Percentiles rank a stretch among this genome's conserved stretches.
phyloP scores from a whole-genome alignment of 345 rosid genomes.

The Theobroma cacao region DNA sequence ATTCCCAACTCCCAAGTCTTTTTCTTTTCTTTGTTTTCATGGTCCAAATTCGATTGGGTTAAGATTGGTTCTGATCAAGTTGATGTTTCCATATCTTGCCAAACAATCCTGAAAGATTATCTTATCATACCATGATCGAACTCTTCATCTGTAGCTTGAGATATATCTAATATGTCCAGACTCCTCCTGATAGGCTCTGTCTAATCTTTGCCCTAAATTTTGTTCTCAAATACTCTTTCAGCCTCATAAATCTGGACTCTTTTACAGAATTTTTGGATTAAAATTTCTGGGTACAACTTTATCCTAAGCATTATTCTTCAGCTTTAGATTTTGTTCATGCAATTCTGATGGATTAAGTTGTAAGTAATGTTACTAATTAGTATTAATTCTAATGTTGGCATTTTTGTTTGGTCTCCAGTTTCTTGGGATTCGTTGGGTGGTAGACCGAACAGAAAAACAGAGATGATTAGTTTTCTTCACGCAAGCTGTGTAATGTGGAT shows the following conservation, averaged over 20 bases:
- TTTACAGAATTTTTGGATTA: not conserved
- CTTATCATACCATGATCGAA: too few relatives aligned
- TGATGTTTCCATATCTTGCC: not conserved
- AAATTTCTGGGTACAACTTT: not conserved
- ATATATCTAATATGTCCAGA: not conserved
- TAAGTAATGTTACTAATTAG: not conserved
- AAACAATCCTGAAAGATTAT: not conserved
- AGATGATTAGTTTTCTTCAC: slow-evolving; percentile 4
- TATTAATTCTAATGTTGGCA: not conserved
- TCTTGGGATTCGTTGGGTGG: slow-evolving; percentile 64
- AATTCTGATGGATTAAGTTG: not conserved
- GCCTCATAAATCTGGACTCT: too few relatives aligned
- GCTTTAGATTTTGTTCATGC: not conserved
- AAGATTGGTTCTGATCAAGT: not conserved
- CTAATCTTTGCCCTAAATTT: not conserved
- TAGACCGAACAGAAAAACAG: slow-evolving; percentile 8
- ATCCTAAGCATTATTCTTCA: not conserved
- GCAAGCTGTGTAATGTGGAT: not conserved
- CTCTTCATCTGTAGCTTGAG: not conserved
- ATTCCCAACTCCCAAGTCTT: not conserved
- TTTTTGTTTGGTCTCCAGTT: slow-evolving; percentile 33
- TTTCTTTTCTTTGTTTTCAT: not conserved
- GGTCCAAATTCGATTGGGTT: not conserved
- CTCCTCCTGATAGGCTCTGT: not conserved
- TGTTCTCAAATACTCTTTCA: not conserved